Evolutionary conservation across 176 grass and related monocot genomes (phyloP).

Genomic region (Aegilops longissima): DNA sequence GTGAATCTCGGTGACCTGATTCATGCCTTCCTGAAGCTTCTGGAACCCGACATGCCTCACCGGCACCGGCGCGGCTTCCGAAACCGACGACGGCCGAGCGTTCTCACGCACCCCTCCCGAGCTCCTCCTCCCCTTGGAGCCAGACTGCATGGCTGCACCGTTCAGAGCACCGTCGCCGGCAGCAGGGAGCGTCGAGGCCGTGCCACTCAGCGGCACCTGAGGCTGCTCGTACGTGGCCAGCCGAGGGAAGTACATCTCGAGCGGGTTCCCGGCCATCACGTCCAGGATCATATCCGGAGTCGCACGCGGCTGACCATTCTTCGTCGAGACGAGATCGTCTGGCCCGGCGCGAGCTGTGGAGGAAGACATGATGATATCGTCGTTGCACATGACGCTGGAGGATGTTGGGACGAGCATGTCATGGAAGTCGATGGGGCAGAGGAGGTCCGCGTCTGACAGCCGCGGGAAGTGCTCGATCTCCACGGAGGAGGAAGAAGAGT

Average conservation of each 20-base stretch:
- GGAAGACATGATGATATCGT: not conserved
- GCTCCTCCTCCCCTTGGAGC: not conserved
- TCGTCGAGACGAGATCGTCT: not conserved
- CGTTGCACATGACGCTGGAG: slow-evolving; percentile 8
- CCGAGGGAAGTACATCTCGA: slow-evolving; percentile 38
- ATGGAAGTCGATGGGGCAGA: not conserved
- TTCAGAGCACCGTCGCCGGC: not conserved
- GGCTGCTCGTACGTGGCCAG: slow-evolving; percentile 16
- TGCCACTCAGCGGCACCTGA: not conserved
- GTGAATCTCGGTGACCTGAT: slow-evolving; percentile 40
- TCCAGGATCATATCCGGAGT: slow-evolving; percentile 46
- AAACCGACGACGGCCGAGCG: too few relatives aligned
- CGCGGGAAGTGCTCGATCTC: not conserved
- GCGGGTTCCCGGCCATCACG: slow-evolving; percentile 47
- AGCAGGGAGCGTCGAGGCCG: not conserved
- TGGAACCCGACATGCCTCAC: slow-evolving; percentile 32
- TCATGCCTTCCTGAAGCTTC: slow-evolving; percentile 55
- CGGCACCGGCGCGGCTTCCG: too few relatives aligned
- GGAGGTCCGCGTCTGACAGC: slow-evolving; percentile 15
- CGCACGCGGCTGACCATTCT: not conserved
- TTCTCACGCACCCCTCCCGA: not conserved
- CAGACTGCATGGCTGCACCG: slow-evolving; percentile 2
- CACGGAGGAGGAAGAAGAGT: not conserved
- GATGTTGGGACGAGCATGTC: not conserved
- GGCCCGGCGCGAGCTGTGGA: slow-evolving; percentile 2